Evolutionary conservation across 2,329 filamentous ascomycete species (phyloP).

Genomic region (Hirsutella thompsonii): DNA sequence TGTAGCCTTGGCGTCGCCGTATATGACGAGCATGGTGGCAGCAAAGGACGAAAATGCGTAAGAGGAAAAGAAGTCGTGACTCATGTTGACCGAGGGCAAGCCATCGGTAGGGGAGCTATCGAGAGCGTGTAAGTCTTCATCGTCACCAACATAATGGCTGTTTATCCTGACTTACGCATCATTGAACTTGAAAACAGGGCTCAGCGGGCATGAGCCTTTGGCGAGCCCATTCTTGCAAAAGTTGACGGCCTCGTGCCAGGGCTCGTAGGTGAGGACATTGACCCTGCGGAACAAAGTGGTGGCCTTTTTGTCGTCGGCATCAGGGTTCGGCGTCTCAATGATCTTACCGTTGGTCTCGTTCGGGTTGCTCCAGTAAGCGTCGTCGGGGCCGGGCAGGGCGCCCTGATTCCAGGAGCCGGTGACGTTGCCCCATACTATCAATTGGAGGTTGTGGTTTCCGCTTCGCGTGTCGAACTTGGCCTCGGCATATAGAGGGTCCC

Average conservation of each 20-base stretch:
- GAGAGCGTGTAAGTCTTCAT: background rate
- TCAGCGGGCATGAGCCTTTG: constrained; percentile 61
- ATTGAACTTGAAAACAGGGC: constrained; percentile 27
- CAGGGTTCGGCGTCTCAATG: constrained; percentile 40
- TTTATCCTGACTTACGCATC: constrained; percentile 39
- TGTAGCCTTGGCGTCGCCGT: constrained; percentile 52
- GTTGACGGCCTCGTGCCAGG: constrained; percentile 39
- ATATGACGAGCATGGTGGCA: constrained; percentile 59
- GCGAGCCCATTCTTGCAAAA: constrained; percentile 54
- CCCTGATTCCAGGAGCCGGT: constrained; percentile 51
- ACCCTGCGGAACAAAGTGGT: constrained; percentile 64
- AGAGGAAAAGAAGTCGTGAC: constrained; percentile 62
- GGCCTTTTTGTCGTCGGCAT: constrained; percentile 35
- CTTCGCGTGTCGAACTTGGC: constrained; percentile 56
- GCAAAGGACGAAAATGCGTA: constrained; percentile 80
- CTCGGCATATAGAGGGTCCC: constrained; percentile 61
- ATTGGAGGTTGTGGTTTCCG: constrained; percentile 50
- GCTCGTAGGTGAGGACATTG: constrained; percentile 65
- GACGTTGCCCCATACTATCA: constrained; percentile 87
- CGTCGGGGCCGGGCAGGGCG: constrained; percentile 45
- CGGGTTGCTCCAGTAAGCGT: constrained; percentile 48
- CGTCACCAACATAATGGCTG: too few relatives aligned
- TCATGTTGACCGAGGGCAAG: constrained; percentile 62
- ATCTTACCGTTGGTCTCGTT: constrained; percentile 65
- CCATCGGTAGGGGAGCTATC: constrained; percentile 20